Evolutionary conservation across 1,139 yeast genomes (phyloP).

Genomic region (Ogataea hybrid): DNA sequence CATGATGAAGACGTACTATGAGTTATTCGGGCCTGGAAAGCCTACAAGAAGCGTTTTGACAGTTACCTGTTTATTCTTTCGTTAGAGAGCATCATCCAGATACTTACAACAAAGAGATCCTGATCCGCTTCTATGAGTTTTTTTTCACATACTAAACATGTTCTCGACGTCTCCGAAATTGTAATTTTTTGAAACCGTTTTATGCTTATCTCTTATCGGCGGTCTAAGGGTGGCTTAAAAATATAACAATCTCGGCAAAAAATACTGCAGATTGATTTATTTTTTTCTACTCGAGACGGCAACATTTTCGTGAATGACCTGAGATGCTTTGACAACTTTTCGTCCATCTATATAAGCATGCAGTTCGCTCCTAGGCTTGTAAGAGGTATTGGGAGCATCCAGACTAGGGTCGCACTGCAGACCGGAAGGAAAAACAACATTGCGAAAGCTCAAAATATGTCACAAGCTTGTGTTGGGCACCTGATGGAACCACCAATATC

Average conservation of each 20-base stretch:
- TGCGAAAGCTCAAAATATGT: constrained; percentile 58
- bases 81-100: not conserved
- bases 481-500: constrained; percentile 45
- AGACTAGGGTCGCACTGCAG: constrained; percentile 45
- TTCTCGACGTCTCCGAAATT: not conserved
- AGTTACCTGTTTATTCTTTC: not conserved
- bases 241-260: not conserved
- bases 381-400: constrained; percentile 11
- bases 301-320: not conserved
- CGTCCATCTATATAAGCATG: not conserved
- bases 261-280: not conserved
- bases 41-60: not conserved
- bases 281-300: not conserved
- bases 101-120: not conserved
- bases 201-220: not conserved
- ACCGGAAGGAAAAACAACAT: constrained; percentile 56
- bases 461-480: constrained; percentile 54
- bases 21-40: not conserved
- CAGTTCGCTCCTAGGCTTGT: not conserved
- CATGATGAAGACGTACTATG: not conserved
- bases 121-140: not conserved
- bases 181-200: not conserved
- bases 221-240: not conserved
- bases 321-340: not conserved
- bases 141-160: not conserved